Evolutionary conservation across 768 basidiomycete species (phyloP).

Genomic region (Sarcodon sp.): DNA sequence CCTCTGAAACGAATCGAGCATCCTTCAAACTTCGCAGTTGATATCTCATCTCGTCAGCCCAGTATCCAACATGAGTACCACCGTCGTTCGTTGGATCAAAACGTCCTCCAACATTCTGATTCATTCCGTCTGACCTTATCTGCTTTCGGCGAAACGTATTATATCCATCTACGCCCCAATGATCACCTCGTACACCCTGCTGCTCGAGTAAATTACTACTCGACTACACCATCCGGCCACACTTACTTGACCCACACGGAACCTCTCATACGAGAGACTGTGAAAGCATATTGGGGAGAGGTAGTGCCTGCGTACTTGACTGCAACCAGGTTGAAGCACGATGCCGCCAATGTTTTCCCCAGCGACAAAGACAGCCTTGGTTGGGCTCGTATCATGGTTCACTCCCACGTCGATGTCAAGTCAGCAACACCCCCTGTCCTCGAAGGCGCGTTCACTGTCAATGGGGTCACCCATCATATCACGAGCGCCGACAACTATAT

Average conservation of each 20-base stretch:
- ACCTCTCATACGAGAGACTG: conserved; percentile 49
- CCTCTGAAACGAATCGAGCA: conserved; percentile 24
- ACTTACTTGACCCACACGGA: conserved; percentile 37
- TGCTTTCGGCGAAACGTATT: conserved; percentile 51
- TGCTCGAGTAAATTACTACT: conserved; percentile 58
- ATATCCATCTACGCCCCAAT: conserved; percentile 69
- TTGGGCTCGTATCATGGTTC: conserved; percentile 69
- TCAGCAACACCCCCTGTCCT: conserved; percentile 40
- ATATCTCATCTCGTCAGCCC: conserved; percentile 24
- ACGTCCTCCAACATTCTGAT: conserved; percentile 51
- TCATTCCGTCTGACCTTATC: conserved; percentile 57
- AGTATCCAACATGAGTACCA: not conserved
- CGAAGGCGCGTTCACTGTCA: conserved; percentile 64
- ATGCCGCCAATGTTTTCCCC: conserved; percentile 40
- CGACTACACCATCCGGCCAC: conserved; percentile 34
- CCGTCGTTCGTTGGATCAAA: conserved; percentile 17
- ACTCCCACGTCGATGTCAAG: conserved; percentile 40
- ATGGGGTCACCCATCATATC: conserved; percentile 60
- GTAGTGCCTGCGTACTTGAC: conserved; percentile 51
- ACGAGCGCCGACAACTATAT: conserved; percentile 60
- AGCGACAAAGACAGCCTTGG: conserved; percentile 31
- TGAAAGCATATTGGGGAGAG: conserved; percentile 65
- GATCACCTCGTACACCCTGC: conserved; percentile 68
- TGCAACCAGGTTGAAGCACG: conserved; percentile 43
- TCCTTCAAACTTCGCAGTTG: conserved; percentile 24